Conservation (phyloP, 495 filamentous ascomycete genomes). For the Penicillium paxilli region DNA sequence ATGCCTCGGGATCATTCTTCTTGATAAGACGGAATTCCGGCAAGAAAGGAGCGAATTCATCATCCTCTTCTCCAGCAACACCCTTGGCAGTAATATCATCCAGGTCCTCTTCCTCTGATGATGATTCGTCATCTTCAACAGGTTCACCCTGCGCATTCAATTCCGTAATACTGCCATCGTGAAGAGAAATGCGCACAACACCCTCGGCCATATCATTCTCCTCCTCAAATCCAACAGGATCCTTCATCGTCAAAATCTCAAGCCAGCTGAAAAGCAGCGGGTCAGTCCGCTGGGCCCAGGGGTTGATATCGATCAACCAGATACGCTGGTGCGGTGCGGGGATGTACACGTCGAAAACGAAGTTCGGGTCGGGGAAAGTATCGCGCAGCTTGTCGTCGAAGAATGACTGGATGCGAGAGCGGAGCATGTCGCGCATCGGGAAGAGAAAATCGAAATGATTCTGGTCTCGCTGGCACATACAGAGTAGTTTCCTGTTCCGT, state of each 20-base stretch:
- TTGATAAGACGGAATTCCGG: conserved; percentile 83
- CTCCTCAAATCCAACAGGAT: conserved; percentile 46
- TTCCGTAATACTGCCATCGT: conserved; percentile 22
- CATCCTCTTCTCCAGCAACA: conserved; percentile 49
- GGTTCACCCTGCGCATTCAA: conserved; percentile 7
- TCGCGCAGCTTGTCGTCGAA: conserved; percentile 70
- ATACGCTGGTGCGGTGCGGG: conserved; percentile 75
- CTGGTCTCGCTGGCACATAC: conserved; percentile 83
- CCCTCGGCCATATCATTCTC: conserved; percentile 30
- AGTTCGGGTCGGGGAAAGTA: conserved; percentile 80
- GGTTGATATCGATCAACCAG: conserved; percentile 91
- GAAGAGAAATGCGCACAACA: conserved; percentile 43
- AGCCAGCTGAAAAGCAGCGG: conserved; percentile 86
- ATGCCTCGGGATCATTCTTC: conserved; percentile 82
- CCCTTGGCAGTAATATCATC: conserved; percentile 41
- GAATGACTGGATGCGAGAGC: conserved; percentile 63
- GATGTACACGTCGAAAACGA: conserved; percentile 88
- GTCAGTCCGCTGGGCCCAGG: conserved; percentile 90
- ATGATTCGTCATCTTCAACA: conserved; percentile 22
- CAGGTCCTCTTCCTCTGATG: conserved; percentile 12
- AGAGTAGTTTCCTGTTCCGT: conserved; percentile 72
- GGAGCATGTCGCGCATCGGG: conserved; percentile 60
- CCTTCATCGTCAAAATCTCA: conserved; percentile 73
- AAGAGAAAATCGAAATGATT: conserved; percentile 86
- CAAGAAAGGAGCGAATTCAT: conserved; percentile 58